Percentiles rank a stretch among this genome's conserved stretches.
These are phyloP conservation scores for Beauveria medogensis DNA, from an alignment of 2,329 filamentous ascomycete species.

Conservation along the genomic window DNA sequence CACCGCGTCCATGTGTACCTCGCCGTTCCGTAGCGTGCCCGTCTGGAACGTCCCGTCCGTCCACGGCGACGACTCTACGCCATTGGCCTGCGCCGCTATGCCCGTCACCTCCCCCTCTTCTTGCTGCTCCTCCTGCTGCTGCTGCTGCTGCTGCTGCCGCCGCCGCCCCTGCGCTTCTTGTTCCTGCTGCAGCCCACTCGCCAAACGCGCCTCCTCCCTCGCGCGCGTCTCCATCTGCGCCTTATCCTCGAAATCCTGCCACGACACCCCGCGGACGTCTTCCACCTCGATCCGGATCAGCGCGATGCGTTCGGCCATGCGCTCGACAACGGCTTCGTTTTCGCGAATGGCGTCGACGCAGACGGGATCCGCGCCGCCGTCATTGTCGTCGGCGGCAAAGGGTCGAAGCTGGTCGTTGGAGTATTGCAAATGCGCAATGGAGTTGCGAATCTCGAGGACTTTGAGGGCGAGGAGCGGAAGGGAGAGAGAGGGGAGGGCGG, in stretches of 20 bases:
- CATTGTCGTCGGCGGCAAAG: constrained; percentile 45
- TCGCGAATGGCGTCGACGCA: constrained; percentile 68
- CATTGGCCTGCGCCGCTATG: neutral
- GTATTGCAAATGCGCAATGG: constrained; percentile 63
- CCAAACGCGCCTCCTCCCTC: neutral
- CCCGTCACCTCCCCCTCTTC: neutral
- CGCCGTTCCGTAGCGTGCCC: constrained; percentile 45
- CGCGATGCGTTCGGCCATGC: constrained; percentile 58
- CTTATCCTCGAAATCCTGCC: constrained; percentile 47
- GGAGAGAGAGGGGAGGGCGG: constrained; percentile 59
- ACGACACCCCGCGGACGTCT: constrained; percentile 41
- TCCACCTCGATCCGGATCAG: constrained; percentile 59
- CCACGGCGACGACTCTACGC: constrained; percentile 40
- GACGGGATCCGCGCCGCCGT: constrained; percentile 21
- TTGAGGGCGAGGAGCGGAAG: constrained; percentile 62
- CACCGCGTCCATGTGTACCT: constrained; percentile 35
- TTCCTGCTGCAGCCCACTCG: neutral
- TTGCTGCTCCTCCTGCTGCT: neutral
- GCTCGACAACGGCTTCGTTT: constrained; percentile 59
- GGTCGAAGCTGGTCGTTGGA: constrained; percentile 66
- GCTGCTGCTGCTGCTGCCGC: neutral
- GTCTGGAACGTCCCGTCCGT: constrained; percentile 56
- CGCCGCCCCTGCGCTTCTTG: neutral
- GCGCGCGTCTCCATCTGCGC: constrained; percentile 23
- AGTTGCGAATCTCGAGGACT: constrained; percentile 67